Evolutionary conservation across 1,139 yeast species (phyloP), one percentile per base, ranked within the genome.

Genomic region (Yamadazyma songkhlaensis): DNA sequence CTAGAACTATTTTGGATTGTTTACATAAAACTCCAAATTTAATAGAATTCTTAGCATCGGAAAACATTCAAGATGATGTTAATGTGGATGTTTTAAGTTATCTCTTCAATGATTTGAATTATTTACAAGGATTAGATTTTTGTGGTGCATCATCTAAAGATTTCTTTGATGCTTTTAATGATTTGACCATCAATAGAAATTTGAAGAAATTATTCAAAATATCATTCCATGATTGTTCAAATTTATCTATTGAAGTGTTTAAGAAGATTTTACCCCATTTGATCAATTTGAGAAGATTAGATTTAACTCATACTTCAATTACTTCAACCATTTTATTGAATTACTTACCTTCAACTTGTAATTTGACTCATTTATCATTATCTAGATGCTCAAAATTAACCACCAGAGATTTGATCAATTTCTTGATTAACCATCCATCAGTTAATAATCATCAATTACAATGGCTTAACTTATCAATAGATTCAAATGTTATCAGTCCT

Each of bases 181-280:
- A 58, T 27, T 54, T 74, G 9, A 22, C 29, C 15, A 43, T 49
- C 24, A 35, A 41, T 15, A 40, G 31, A 11, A 45, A 47, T 15
- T 57, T 61, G 27, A 58, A 61, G 26, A 59, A 62, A 62, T 42
- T 69, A 60, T 55, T 63, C 44, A 81, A 85, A 45, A 55, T 89
- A 10, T 86, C 95, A 0, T 78, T 89, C 53, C 96, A 89, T 60
- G 96, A 88, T 52, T 89, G 97, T 57, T 81, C 95, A 3, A 88
- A 86, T 44, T 66, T 90, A 33, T 74, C 88, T 3, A 59, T 77
- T 2, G 70, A 68, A 11, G 72, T 74, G 0, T 77, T 85, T 44
- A 71, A 67, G 32, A 75, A 72, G 43, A 57, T 87, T 3, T 63
- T 90, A 29, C 79, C 82, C 4, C 69, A 69, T 40, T 65, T 86